Evolutionary conservation across 768 basidiomycete genomes (phyloP), one percentile per base, ranked within the genome.

Genomic region (Tremella fuciformis): DNA sequence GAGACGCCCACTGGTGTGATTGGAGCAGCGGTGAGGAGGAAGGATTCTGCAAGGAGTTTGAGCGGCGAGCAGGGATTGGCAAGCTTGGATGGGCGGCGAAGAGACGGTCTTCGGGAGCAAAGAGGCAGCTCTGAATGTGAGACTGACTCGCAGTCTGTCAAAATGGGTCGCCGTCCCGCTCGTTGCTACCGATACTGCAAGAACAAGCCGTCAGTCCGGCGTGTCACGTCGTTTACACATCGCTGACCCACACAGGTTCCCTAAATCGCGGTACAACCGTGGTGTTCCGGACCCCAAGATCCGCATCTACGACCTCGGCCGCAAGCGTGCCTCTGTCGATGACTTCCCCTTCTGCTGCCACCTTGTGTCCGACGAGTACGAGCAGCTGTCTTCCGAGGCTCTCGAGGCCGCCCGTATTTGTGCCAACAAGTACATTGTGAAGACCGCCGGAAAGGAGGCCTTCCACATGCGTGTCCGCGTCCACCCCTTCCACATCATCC

Each of bases 101-200:
- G 29, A 34, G 29, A 34, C 29, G 29, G 4, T 34, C 29, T 34
- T 34, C 6, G 11, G 29, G 29, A 11, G 11, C 29, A 4, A 34
- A 34, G 29, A 34, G 29, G 29, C 29, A 11, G 11, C n/a, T 22
- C 16, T 24, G 25, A 41, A 50, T 9, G 8, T 19, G 6, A 16
- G 18, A 60, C 62, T 66, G 61, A 64, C 51, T 13, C 16, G 29
- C 47, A 66, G 65, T 60, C 46, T 58, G 62, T 71, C 71, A 83
- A 76, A 72, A 96, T 96, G 92, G 92, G 92, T 84, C 90, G 91
- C 79, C 89, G 91, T 83, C 91, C 92, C 65, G 91, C 92, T 80
- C 88, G 89, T 74, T 96, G 91, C 85, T 94, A 94, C 83, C 88
- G 92, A 69, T 97, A 97, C 83, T 97, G 92, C 85, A 97, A 97